Evolutionary conservation across 306 rosid species (phyloP).

Genomic region (Lagenaria siceraria): DNA sequence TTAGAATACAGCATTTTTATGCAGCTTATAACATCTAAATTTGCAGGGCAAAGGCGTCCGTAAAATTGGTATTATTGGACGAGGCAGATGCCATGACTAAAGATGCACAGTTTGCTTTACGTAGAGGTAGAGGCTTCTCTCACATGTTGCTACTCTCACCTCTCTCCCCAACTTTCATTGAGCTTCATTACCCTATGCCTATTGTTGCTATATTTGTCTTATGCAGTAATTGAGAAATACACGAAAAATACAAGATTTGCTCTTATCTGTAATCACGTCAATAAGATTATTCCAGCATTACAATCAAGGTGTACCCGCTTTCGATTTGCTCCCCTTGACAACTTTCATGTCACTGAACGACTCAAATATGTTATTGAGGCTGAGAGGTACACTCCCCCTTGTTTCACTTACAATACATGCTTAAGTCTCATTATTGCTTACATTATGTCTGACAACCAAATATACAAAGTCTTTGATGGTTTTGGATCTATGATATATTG

Average conservation of each 20-base stretch:
- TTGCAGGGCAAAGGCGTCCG: constrained; percentile 54
- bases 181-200: background rate
- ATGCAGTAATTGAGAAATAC: constrained; percentile 84
- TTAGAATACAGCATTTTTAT: background rate
- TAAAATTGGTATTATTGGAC: constrained; percentile 76
- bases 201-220: constrained; percentile 1
- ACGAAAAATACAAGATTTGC: constrained; percentile 82
- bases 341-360: constrained; percentile 71
- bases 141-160: background rate
- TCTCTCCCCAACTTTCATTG: background rate
- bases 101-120: constrained; percentile 92
- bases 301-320: constrained; percentile 96
- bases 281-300: constrained; percentile 90
- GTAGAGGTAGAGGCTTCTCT: constrained; percentile 88
- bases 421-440: background rate
- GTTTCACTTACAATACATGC: background rate
- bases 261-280: constrained; percentile 86
- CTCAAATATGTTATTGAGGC: constrained; percentile 70
- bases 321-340: constrained; percentile 92
- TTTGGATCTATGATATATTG: background rate
- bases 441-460: background rate
- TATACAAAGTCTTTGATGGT: background rate
- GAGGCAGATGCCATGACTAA: constrained; percentile 99
- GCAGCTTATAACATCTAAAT: constrained; percentile 5
- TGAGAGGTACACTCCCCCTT: constrained; percentile 40